phyloP scores from a whole-genome alignment of 179 eudicot species.

The Carnegiea gigantea region DNA sequence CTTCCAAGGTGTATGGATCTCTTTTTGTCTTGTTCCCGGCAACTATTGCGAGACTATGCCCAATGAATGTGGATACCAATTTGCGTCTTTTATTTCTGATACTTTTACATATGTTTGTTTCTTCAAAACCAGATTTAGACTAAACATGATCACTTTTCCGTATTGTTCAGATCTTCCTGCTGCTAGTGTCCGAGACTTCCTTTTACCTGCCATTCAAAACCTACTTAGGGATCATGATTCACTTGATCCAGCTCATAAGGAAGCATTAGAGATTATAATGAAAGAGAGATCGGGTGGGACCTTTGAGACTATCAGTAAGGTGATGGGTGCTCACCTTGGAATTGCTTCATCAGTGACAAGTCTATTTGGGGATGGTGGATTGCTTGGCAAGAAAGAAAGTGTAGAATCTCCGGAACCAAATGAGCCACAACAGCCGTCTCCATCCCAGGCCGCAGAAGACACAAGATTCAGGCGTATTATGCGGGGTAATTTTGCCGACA shows the following conservation, averaged over 20 bases:
- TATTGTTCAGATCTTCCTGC: conserved; percentile 67
- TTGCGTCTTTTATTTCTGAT: not conserved
- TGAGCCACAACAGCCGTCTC: conserved; percentile 43
- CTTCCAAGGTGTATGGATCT: not conserved
- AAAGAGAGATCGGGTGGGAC: conserved; percentile 95
- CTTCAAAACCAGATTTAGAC: not conserved
- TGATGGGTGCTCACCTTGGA: conserved; percentile 93
- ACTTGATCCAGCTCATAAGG: conserved; percentile 99
- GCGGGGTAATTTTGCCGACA: conserved; percentile 85
- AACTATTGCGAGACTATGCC: not conserved
- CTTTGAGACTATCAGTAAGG: conserved; percentile 82
- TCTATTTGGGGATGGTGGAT: conserved; percentile 79
- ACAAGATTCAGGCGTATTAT: conserved; percentile 87
- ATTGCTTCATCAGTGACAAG: conserved; percentile 77
- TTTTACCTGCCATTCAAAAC: conserved; percentile 84
- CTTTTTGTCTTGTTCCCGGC: not conserved
- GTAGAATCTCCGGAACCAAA: conserved; percentile 40
- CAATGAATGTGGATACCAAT: not conserved
- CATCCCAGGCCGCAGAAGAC: conserved; percentile 59
- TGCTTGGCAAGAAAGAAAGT: conserved; percentile 74
- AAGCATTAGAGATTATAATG: conserved; percentile 82
- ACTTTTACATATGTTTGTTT: not conserved
- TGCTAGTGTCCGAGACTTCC: conserved; percentile 72
- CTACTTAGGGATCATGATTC: conserved; percentile 85
- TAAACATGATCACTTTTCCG: not conserved